These are phyloP conservation scores for Aspergillus ibericus DNA, from an alignment of 2,329 filamentous ascomycete genomes.

Conservation along the genomic window DNA sequence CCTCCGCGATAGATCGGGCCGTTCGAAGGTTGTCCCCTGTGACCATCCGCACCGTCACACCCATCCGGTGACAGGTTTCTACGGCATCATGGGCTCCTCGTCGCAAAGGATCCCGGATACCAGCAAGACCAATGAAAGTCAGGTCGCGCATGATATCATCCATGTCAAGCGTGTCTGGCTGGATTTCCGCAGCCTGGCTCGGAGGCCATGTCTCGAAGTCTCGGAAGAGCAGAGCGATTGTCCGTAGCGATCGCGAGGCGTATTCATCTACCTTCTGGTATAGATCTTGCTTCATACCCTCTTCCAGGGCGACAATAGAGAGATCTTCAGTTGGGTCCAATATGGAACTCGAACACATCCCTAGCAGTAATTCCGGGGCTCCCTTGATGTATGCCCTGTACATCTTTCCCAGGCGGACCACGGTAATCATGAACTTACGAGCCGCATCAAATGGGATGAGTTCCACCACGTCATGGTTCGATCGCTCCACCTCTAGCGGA, in stretches of 20 bases:
- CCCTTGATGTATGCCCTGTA: slow-evolving; percentile 47
- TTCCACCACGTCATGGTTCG: slow-evolving; percentile 60
- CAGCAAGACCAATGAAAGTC: slow-evolving; percentile 63
- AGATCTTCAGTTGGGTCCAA: slow-evolving; percentile 32
- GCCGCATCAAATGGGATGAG: slow-evolving; percentile 72
- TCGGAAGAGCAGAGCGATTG: slow-evolving; percentile 24
- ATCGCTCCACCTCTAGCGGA: slow-evolving; percentile 59
- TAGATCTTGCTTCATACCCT: slow-evolving; percentile 22
- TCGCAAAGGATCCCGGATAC: slow-evolving; percentile 66
- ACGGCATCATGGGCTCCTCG: slow-evolving; percentile 62
- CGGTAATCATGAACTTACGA: slow-evolving; percentile 61
- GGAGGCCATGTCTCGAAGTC: slow-evolving; percentile 42
- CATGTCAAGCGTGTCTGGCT: slow-evolving; percentile 29
- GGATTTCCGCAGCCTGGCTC: slow-evolving; percentile 47
- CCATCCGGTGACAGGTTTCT: slow-evolving; percentile 59
- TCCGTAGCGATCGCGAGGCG: slow-evolving; percentile 60
- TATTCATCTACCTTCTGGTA: slow-evolving; percentile 54
- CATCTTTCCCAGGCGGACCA: slow-evolving; percentile 28
- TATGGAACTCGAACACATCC: background rate
- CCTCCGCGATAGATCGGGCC: slow-evolving; percentile 65
- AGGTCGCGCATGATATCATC: slow-evolving; percentile 64
- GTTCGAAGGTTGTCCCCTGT: slow-evolving; percentile 67
- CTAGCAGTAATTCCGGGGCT: slow-evolving; percentile 45
- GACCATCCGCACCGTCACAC: slow-evolving; percentile 65
- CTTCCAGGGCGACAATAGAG: slow-evolving; percentile 18